Conservation (phyloP, 192 early-diverging fungal species). For the Umbelopsis isabellina region DNA sequence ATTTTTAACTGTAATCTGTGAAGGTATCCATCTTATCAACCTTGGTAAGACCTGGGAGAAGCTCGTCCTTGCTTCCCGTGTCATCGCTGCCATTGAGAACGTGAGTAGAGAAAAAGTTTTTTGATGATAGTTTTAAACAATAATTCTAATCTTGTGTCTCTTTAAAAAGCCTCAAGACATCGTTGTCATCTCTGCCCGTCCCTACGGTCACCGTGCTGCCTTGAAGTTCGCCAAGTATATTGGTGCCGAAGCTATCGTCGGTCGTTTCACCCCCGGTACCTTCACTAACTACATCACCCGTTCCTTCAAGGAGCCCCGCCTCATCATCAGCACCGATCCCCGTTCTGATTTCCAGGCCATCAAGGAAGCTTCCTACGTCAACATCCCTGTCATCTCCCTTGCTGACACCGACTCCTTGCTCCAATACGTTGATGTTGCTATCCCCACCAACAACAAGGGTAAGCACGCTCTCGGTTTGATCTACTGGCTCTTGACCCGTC, state of each 20-base stretch:
- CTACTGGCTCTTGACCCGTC: constrained; percentile 95
- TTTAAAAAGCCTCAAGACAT: constrained; percentile 79
- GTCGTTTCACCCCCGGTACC: constrained; percentile 99
- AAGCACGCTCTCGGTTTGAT: constrained; percentile 98
- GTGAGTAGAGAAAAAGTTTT: constrained; percentile 2
- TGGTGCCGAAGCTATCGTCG: constrained; percentile 96
- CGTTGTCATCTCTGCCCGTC: constrained; percentile 92
- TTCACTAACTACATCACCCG: constrained; percentile 99
- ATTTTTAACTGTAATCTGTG: constrained; percentile 1
- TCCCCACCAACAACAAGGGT: constrained; percentile 98
- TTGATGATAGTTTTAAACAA: not conserved
- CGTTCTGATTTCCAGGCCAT: constrained; percentile 98
- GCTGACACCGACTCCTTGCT: constrained; percentile 97
- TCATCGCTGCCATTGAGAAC: constrained; percentile 98
- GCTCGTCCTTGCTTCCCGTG: constrained; percentile 94
- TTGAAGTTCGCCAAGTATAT: constrained; percentile 98
- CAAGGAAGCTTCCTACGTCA: constrained; percentile 99
- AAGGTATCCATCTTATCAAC: constrained; percentile 97
- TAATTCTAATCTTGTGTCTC: not conserved
- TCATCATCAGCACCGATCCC: constrained; percentile 97
- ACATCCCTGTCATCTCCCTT: constrained; percentile 99
- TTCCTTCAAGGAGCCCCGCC: constrained; percentile 97
- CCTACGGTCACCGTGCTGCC: constrained; percentile 96
- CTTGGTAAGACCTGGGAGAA: constrained; percentile 99
- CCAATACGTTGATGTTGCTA: constrained; percentile 94